Evolutionary conservation across 2,329 filamentous ascomycete species (phyloP), one percentile per base, ranked within the genome.

Genomic region (Fusarium xyrophilum): DNA sequence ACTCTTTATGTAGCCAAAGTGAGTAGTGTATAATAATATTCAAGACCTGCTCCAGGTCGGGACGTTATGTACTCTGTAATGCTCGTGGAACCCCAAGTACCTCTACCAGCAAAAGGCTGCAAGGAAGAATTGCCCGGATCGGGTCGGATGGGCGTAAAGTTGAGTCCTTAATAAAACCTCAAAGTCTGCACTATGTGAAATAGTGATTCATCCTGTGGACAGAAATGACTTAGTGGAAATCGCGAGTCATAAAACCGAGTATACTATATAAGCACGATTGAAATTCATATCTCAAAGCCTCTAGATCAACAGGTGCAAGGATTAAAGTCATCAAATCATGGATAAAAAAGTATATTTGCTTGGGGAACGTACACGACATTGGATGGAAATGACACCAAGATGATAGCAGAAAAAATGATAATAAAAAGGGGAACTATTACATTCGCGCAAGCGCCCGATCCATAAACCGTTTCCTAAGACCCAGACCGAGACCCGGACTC

Each of bases 391-490:
- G 57, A 57, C 60, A 60, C 60, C 46, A 44, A 68, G 68, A 71
- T 64, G 63, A 67, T 69, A 71, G 68, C 69, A 66, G 70, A 72
- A 65, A 65, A 70, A 65, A 65, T 73, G 77, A 74, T 76, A 77
- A 74, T 75, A 77, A 77, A 77, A 77, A 77, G 76, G 75, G 80
- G 78, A 78, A 79, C 79, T 83, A 84, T 82, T 84, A 84, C 81
- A 84, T 68, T 72, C 82, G 78, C 78, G 79, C 75, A 81, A 79
- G 75, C 79, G 77, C 74, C 71, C 66, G 69, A 68, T 70, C 67
- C 67, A 39, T 69, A 52, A 67, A 67, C 69, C 71, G 57, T 63
- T 63, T 62, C 67, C 63, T 51, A 48, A 66, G 61, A 69, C 64
- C 69, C 62, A 65, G 62, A 69, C 60, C 58, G 58, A 67, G 60